Conservation (phyloP, 2,329 filamentous ascomycete genomes). For the Colletotrichum limetticola region DNA sequence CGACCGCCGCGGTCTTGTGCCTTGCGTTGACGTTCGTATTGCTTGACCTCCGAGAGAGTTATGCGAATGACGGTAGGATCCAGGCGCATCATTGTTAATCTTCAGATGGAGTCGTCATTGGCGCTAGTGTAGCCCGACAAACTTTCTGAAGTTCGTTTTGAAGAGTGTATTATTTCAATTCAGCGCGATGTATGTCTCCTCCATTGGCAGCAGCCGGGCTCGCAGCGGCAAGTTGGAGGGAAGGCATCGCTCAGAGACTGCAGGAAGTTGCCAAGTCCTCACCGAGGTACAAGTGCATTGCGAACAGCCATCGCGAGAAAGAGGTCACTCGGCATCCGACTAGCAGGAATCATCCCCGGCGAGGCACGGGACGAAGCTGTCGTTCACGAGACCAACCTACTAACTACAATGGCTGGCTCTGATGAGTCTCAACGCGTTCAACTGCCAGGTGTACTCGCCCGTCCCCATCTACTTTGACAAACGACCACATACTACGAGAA, state of each 20-base stretch:
- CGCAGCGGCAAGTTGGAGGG: not conserved
- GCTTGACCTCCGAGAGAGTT: conserved; percentile 48
- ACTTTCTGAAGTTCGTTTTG: not conserved
- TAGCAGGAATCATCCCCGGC: not conserved
- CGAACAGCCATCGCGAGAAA: not conserved
- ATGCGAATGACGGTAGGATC: conserved; percentile 51
- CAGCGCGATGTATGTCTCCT: not conserved
- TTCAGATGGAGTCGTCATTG: no score
- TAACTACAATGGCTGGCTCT: not conserved
- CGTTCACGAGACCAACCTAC: not conserved
- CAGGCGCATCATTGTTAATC: conserved; percentile 52
- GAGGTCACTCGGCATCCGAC: no score
- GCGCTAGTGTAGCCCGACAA: not conserved
- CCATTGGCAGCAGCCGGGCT: not conserved
- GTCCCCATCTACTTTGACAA: no score
- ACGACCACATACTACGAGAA: no score
- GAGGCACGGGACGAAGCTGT: not conserved
- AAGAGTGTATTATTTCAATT: not conserved
- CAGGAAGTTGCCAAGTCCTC: not conserved
- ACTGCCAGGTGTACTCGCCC: no score
- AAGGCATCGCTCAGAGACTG: not conserved
- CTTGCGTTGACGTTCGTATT: not conserved
- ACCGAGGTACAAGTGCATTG: not conserved
- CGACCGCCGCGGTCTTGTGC: not conserved
- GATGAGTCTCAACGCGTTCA: not conserved